phyloP scores from a whole-genome alignment of 805 yeast genomes.

The Saturnispora silvae region DNA sequence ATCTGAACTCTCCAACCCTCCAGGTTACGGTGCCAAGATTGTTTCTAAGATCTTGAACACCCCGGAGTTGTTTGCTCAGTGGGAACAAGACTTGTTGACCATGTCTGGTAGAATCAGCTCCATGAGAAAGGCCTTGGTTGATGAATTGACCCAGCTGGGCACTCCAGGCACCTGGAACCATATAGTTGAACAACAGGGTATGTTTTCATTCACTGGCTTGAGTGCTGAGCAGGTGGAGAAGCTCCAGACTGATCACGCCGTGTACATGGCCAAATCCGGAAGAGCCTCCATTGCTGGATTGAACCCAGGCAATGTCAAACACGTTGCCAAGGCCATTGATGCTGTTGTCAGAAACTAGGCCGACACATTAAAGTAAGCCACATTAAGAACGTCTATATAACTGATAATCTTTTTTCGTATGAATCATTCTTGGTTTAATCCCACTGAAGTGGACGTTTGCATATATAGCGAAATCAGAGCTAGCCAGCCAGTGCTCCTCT shows the following conservation, averaged over 20 bases:
- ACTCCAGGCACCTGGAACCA: conserved; percentile 95
- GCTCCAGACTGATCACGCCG: conserved; percentile 67
- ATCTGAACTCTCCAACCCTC: conserved; percentile 86
- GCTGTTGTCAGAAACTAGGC: conserved; percentile 43
- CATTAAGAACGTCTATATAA: no score
- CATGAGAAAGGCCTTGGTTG: conserved; percentile 66
- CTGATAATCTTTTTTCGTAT: no score
- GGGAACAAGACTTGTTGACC: conserved; percentile 74
- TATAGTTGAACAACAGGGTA: conserved; percentile 83
- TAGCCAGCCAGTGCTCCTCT: no score
- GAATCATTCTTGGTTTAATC: no score
- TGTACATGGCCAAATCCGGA: conserved; percentile 74
- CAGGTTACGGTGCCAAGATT: conserved; percentile 90
- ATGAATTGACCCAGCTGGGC: conserved; percentile 44
- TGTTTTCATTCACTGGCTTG: conserved; percentile 94
- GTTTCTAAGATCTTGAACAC: conserved; percentile 65
- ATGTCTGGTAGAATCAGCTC: conserved; percentile 77
- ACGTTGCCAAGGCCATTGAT: conserved; percentile 74
- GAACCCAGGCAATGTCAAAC: conserved; percentile 64
- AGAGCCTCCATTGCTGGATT: conserved; percentile 92
- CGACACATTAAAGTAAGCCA: no score
- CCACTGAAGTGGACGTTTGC: no score
- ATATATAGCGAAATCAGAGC: no score
- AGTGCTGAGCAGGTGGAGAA: conserved; percentile 63
- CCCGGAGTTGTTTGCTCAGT: conserved; percentile 58